Conservation (phyloP, 2,329 filamentous ascomycete species). For the Curvularia lunata region DNA sequence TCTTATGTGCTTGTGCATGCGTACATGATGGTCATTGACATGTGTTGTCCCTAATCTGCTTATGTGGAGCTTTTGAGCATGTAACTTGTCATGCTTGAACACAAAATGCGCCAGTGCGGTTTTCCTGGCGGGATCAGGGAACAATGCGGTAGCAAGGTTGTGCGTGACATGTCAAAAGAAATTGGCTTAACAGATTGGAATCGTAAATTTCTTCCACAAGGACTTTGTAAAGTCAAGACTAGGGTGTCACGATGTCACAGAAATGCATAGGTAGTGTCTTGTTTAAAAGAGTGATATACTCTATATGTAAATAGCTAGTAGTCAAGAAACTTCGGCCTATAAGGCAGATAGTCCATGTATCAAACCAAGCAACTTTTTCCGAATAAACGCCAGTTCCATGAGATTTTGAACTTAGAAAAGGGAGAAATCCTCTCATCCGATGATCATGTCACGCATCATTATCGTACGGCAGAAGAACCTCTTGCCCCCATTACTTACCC, state of each 20-base stretch:
- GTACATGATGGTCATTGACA: neutral
- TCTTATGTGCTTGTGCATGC: neutral
- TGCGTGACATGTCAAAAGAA: too few relatives aligned
- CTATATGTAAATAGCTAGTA: conserved; percentile 21
- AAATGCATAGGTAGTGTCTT: neutral
- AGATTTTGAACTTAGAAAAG: neutral
- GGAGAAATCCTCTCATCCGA: conserved; percentile 8
- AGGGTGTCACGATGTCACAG: too few relatives aligned
- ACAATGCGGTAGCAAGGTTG: too few relatives aligned
- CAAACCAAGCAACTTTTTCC: conserved; percentile 26
- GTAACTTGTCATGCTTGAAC: neutral
- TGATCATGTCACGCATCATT: conserved; percentile 23
- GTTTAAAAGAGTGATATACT: conserved; percentile 17
- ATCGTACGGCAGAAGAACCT: conserved; percentile 19
- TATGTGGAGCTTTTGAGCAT: neutral
- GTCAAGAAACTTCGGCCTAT: conserved; percentile 9
- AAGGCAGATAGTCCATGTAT: conserved; percentile 12
- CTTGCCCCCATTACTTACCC: conserved; percentile 31
- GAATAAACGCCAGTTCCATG: conserved; percentile 20
- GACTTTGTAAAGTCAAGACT: too few relatives aligned
- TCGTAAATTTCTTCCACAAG: too few relatives aligned
- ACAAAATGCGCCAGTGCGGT: too few relatives aligned
- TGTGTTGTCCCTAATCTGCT: too few relatives aligned
- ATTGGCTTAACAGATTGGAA: too few relatives aligned
- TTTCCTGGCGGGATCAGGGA: too few relatives aligned